phyloP scores from a whole-genome alignment of 768 basidiomycete genomes.

The Pleurotus citrinopileatus region DNA sequence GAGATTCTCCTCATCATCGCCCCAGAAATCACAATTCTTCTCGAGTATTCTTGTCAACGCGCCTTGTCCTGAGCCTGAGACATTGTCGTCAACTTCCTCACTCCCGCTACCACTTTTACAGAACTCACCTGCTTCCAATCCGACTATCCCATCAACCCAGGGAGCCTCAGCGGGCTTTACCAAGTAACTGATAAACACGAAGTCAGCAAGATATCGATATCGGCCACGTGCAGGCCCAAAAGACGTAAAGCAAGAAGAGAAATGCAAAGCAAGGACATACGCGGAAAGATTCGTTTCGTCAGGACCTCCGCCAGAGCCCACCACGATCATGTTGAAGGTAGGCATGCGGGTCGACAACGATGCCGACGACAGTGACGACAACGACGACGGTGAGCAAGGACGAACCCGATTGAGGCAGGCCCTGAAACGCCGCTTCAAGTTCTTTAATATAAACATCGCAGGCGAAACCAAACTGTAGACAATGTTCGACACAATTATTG shows the following conservation, averaged over 20 bases:
- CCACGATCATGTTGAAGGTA: conserved; percentile 71
- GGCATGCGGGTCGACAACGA: conserved; percentile 24
- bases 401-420: not conserved
- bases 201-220: conserved; percentile 11
- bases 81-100: not conserved
- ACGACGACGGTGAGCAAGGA: not conserved
- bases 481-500: not conserved
- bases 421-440: not conserved
- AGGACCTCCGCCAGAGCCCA: conserved; percentile 86
- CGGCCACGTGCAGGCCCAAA: conserved; percentile 12
- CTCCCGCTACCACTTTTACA: not conserved
- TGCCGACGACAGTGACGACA: not conserved
- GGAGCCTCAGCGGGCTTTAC: conserved; percentile 62
- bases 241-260: conserved; percentile 4
- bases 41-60: conserved; percentile 63
- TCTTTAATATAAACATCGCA: not conserved
- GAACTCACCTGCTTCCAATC: conserved; percentile 81
- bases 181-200: conserved; percentile 62
- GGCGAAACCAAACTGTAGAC: not conserved
- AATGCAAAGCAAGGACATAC: conserved; percentile 43
- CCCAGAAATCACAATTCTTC: conserved; percentile 55
- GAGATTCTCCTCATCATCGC: conserved; percentile 22
- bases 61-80: conserved; percentile 81
- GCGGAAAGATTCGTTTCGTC: conserved; percentile 86
- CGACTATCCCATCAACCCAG: conserved; percentile 84